Percentiles rank a stretch among this genome's conserved stretches.
Evolutionary conservation across 75 land plant species (phyloP).

Genomic region (Pinus tabuliformis): DNA sequence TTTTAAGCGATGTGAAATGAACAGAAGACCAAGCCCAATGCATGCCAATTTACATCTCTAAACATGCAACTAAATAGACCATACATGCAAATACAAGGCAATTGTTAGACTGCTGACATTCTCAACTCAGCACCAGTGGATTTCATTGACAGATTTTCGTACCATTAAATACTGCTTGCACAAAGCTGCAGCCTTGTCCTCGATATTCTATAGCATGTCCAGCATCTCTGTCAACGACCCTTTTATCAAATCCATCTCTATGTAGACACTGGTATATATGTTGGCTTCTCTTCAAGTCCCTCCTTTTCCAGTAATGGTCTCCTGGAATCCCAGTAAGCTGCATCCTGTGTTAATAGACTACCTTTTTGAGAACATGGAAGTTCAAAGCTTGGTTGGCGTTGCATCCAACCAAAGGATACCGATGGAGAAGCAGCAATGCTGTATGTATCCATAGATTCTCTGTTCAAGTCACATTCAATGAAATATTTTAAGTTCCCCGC

Average conservation of each 20-base stretch:
- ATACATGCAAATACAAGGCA: background rate
- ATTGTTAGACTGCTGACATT: background rate
- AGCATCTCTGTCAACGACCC: background rate
- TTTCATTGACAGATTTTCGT: background rate
- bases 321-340: constrained; percentile 20
- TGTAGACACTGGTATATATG: background rate
- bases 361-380: constrained; percentile 13
- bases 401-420: constrained; percentile 27
- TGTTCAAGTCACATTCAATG: constrained; percentile 14
- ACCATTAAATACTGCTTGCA: constrained; percentile 74
- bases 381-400: constrained; percentile 13
- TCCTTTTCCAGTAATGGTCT: constrained; percentile 18
- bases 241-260: background rate
- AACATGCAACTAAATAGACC: background rate
- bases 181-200: constrained; percentile 45
- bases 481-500: background rate
- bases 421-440: constrained; percentile 62
- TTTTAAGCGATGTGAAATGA: background rate
- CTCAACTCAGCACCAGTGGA: background rate
- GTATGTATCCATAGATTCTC: constrained; percentile 54
- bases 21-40: background rate
- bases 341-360: constrained; percentile 10
- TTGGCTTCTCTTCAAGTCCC: constrained; percentile 8
- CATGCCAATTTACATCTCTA: background rate
- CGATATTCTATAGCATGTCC: constrained; percentile 28